Percentiles rank a stretch among this genome's conserved stretches.
Evolutionary conservation across 1,139 yeast species (phyloP).

Genomic region (Suhomyces panamericanus): DNA sequence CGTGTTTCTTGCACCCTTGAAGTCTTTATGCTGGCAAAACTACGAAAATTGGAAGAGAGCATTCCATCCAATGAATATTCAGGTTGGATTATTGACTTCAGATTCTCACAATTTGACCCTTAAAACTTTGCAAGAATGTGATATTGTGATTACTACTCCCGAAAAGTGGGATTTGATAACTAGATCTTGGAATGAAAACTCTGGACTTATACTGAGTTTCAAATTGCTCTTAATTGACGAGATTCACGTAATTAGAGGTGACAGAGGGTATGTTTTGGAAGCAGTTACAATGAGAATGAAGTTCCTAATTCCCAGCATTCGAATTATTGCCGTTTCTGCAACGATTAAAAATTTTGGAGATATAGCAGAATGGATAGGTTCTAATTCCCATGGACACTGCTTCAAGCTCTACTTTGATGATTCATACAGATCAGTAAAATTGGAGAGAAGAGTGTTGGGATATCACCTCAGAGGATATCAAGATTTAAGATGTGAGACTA

Average conservation of each 20-base stretch:
- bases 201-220: conserved; percentile 21
- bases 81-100: conserved; percentile 48
- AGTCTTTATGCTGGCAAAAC: conserved; percentile 49
- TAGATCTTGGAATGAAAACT: conserved; percentile 47
- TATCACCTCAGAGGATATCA: conserved; percentile 29
- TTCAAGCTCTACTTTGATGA: conserved; percentile 43
- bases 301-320: conserved; percentile 32
- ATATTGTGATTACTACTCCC: conserved; percentile 54
- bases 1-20: conserved; percentile 56
- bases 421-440: conserved; percentile 44
- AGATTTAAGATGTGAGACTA: conserved; percentile 13
- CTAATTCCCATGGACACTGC: conserved; percentile 20
- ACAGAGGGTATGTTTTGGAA: conserved; percentile 54
- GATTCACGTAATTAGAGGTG: conserved; percentile 48
- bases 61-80: conserved; percentile 33
- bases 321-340: conserved; percentile 55
- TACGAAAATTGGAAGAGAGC: conserved; percentile 43
- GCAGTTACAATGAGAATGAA: conserved; percentile 55
- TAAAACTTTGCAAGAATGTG: conserved; percentile 41
- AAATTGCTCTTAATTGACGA: conserved; percentile 51
- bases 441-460: conserved; percentile 45
- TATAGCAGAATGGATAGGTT: conserved; percentile 46
- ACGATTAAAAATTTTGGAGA: conserved; percentile 55
- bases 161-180: conserved; percentile 60
- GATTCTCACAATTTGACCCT: conserved; percentile 31